phyloP scores from a whole-genome alignment of 208 protist species.

The Leishmania mexicana region DNA sequence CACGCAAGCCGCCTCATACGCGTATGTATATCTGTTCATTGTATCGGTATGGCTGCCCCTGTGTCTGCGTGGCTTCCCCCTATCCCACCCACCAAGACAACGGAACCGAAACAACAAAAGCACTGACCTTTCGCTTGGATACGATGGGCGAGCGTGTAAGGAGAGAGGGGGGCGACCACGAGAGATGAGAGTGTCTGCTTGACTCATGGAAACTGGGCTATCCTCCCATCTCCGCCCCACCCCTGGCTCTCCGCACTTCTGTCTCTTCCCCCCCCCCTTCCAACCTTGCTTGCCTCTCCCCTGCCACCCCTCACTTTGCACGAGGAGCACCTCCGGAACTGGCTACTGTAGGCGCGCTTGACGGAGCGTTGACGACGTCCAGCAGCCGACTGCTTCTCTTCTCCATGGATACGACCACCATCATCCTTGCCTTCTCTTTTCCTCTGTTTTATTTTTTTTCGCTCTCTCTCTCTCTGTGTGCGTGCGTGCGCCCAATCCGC shows the following conservation, averaged over 20 bases:
- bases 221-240: background rate
- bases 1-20: too few species aligned
- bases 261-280: background rate
- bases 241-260: background rate
- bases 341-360: background rate
- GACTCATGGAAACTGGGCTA: background rate
- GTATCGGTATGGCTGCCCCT: too few species aligned
- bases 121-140: too few species aligned
- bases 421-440: background rate
- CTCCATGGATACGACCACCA: background rate
- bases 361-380: background rate
- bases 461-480: background rate
- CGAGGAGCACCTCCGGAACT: background rate
- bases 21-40: too few species aligned
- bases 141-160: background rate
- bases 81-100: too few species aligned
- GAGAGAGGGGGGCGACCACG: background rate
- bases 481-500: background rate
- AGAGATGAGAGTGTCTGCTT: background rate
- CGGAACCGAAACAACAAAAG: too few species aligned
- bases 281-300: background rate
- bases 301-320: background rate
- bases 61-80: too few species aligned
- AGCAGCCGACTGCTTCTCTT: background rate
- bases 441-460: background rate